Evolutionary conservation across 2,329 filamentous ascomycete species (phyloP), one percentile per base, ranked within the genome.

Genomic region (Penicillium sp.): DNA sequence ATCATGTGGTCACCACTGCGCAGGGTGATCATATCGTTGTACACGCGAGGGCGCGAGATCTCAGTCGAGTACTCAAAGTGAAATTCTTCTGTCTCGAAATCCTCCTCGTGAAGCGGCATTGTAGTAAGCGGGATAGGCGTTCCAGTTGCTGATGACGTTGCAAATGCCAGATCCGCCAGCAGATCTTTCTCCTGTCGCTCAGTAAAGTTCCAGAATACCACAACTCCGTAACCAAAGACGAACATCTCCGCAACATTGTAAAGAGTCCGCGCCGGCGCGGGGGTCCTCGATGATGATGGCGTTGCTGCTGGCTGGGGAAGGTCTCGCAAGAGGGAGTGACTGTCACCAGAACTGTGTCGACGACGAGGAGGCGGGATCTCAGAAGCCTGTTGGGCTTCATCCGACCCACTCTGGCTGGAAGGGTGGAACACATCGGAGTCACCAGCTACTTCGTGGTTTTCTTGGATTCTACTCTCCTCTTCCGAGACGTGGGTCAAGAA

Each of bases 11-110:
- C 95, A 39, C 91, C 88, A 58, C 91, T 96, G 61, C 96, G 84
- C 45, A 99, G 80, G 0, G 95, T 99, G 68, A 99, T 98, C 95
- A 99, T 99, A 75, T 99, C 95, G 76, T 99, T 98, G 79, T 96
- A 99, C 29, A 99, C 90, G 55, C 95, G 86, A 4, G 95, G 95
- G 49, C 93, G 86, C 60, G 92, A 89, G 33, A 95, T 91, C 56
- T 91, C 84, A 1, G 87, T 84, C 67, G 91, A 96, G 79, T 99
- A 99, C 74, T 98, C 93, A 71, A 99, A 99, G 71, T 99, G 93
- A 68, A 99, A 97, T 71, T 98, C 93, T 72, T 99, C 95, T 0
- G 90, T 99, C 78, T 99, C 95, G 65, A 96, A 96, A 71, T 98
- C 93, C 63, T 89, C 88, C 74, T 97, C 91, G 55, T 90, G 86